Base-by-base conservation (phyloP, 495 filamentous ascomycete genomes). In the Ascobolus immersus region DNA sequence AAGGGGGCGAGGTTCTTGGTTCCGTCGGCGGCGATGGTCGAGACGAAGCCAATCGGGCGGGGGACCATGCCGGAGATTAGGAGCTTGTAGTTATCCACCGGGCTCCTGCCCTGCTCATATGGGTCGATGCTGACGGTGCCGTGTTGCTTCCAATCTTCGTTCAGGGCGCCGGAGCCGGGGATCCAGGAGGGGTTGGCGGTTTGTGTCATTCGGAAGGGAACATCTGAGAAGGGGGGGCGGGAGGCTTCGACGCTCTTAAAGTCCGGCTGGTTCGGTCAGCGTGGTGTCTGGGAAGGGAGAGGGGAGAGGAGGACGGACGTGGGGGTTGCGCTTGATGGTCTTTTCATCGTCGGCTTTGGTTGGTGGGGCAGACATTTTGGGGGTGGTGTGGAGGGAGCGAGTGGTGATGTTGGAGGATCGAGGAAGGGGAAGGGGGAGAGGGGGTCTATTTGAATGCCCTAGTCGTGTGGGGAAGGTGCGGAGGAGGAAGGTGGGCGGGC, bases 11-110 rank as follows among this genome's bases (percentile, higher is more conserved):
- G 62, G 52, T 94, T 94, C 39, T 59, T 57, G 17, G 29, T 54
- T 26, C 62, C 58, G 15, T 52, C 37, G 2, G 39, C 36, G 17
- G 56, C 56, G 34, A 49, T 41, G 17, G 65, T 62, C 0, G 58
- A 63, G 3, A 68, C 45, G 44, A 70, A 62, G 27, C 57, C 64
- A 41, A 70, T 62, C 29, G 84, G 86, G 14, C 84, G 63, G 0
- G 84, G 84, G 15, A 89, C 66, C 42, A 94, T 71, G 17, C 69
- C 76, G 2, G 68, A 75, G 52, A 93, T 91, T 12, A 93, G 60
- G 8, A 93, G 68, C 55, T 91, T 91, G 59, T 94, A 94, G 56
- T 93, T 93, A 47, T 63, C 69, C 0, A 58, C 52, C 0, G 65
- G 50, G 0, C 71, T 66, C 0, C 84, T 64, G 15, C 71, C 72